Evolutionary conservation across 345 rosid species (phyloP), one percentile per base, ranked within the genome.

Genomic region (Conringia planisiliqua): DNA sequence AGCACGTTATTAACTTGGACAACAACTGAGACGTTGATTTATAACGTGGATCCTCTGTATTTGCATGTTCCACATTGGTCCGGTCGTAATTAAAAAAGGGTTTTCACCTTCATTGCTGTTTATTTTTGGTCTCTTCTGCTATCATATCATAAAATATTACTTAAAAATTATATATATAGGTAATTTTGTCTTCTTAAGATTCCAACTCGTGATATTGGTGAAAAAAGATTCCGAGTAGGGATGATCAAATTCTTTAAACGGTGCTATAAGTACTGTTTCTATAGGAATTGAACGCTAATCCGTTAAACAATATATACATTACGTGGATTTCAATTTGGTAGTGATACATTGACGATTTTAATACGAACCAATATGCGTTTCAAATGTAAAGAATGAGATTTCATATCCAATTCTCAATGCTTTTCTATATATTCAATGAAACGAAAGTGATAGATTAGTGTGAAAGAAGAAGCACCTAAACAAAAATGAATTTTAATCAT

Each of bases 21-120:
- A 30, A 36, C 7, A 36, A 13, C 13, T 58, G 62, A 60, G 62
- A 69, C 33, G 78, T 26, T 73, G 70, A 48, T 32, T 33, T 54
- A 69, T 69, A 76, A 62, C 75, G 71, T 76, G 75, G 75, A 54
- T 63, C 44, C 71, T 44, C 80, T 69, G 70, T 55, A 52, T 69
- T 76, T 62, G 80, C 71, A 76, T 76, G 75, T 62, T 76, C 70
- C 65, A 52, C 59, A 62, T 35, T 76, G 60, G 35, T 70, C 58
- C 42, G 43, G 36, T 70, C 59, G 6, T 55, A 30, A 20, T 59
- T 40, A 7, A 14, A 24, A 43, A 64, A 69, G 29, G 29, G 12
- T 54, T 55, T 62, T 77, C 46, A 56, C 55, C 65, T 71, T 65
- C 75, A 44, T 36, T 70, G 71, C 66, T 76, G 66, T 76, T 64